Percentiles rank a stretch among this genome's conserved stretches.
Evolutionary conservation across 306 rosid genomes (phyloP).

Genomic region (Fragaria nilgerrensis): DNA sequence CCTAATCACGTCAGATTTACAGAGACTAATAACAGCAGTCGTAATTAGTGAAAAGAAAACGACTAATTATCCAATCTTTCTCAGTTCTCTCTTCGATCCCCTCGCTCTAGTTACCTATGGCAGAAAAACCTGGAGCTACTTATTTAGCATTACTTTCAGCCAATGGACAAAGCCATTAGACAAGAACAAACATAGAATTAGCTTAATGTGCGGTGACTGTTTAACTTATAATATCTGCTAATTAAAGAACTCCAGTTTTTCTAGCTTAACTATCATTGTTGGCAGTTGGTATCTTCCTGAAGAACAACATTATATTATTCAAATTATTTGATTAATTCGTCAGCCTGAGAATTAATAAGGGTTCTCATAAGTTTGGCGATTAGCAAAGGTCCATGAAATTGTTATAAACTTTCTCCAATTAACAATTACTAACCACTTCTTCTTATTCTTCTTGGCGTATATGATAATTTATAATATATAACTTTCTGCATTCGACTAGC

Average conservation of each 20-base stretch:
- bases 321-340: background rate
- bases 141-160: background rate
- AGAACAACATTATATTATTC: background rate
- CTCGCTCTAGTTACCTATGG: background rate
- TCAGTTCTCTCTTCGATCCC: background rate
- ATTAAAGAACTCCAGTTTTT: background rate
- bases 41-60: background rate
- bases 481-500: background rate
- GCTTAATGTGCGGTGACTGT: background rate
- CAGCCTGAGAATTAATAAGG: background rate
- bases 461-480: too few species aligned
- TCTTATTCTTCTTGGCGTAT: background rate
- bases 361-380: conserved; percentile 8
- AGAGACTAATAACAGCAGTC: background rate
- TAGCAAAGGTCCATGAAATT: background rate
- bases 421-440: background rate
- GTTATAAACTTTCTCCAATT: background rate
- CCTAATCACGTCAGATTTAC: background rate
- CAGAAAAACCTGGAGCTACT: background rate
- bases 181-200: background rate
- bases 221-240: background rate
- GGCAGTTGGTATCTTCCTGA: background rate
- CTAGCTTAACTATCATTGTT: conserved; percentile 5
- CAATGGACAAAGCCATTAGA: background rate
- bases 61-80: background rate